Evolutionary conservation across 106 monocot genomes (phyloP).

Genomic region (Apostasia ramifera): DNA sequence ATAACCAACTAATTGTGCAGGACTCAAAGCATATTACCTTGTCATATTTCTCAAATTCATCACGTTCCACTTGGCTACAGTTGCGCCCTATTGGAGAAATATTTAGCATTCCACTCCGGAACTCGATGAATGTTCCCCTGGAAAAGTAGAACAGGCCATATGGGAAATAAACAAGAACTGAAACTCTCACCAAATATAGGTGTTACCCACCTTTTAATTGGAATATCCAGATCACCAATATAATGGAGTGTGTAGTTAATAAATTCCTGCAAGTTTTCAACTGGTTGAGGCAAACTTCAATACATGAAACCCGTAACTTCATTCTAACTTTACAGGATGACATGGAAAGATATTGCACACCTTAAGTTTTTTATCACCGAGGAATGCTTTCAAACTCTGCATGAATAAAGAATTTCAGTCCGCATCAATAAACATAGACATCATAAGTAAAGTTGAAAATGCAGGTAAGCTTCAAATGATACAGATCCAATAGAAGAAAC

Average conservation of each 20-base stretch:
- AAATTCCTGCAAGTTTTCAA: conserved; percentile 50
- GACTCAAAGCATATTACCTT: conserved; percentile 37
- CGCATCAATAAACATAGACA: background rate
- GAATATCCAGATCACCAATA: conserved; percentile 94
- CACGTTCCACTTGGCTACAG: conserved; percentile 94
- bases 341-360: conserved; percentile 23
- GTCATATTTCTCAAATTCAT: conserved; percentile 93
- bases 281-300: conserved; percentile 6
- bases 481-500: background rate
- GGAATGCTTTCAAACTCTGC: conserved; percentile 82
- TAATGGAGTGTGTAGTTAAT: conserved; percentile 97
- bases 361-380: conserved; percentile 91
- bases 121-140: conserved; percentile 99
- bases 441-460: background rate
- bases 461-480: background rate
- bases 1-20: no score
- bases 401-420: background rate
- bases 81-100: conserved; percentile 95
- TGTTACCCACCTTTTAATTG: conserved; percentile 70
- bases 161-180: conserved; percentile 1
- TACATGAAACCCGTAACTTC: background rate
- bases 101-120: conserved; percentile 95
- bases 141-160: conserved; percentile 2
- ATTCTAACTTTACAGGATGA: background rate
- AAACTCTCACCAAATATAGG: background rate